phyloP scores from a whole-genome alignment of 2,329 filamentous ascomycete species.

The Aspergillus ruber region DNA sequence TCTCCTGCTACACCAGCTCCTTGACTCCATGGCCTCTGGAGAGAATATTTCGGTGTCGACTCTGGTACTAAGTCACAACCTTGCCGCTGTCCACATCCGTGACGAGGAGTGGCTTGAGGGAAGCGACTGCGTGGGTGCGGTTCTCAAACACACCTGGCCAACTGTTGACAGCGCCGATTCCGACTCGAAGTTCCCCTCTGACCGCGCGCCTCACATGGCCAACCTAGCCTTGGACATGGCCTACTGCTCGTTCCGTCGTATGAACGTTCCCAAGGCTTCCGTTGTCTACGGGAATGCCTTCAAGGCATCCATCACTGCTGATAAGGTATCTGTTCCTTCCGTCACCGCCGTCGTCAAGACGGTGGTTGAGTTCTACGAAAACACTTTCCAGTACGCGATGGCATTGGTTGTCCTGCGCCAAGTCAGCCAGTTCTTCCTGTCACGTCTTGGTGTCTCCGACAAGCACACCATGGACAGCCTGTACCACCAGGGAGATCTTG shows the following conservation, averaged over 20 bases:
- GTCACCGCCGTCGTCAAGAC: constrained; percentile 28
- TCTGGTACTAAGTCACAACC: constrained; percentile 25
- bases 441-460: constrained; percentile 31
- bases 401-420: constrained; percentile 24
- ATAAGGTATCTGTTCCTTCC: constrained; percentile 25
- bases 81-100: constrained; percentile 24
- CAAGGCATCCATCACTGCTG: constrained; percentile 24
- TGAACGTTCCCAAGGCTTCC: constrained; percentile 24
- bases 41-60: constrained; percentile 18
- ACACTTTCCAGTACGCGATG: constrained; percentile 30
- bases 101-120: constrained; percentile 26
- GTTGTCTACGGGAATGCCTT: constrained; percentile 30
- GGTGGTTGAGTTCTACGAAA: constrained; percentile 32
- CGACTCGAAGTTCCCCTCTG: constrained; percentile 22
- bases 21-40: constrained; percentile 26
- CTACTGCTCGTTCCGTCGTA: constrained; percentile 28
- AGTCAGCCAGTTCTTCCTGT: constrained; percentile 26
- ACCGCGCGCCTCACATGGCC: constrained; percentile 25
- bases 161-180: constrained; percentile 23
- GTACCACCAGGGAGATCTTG: constrained; percentile 43
- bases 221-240: constrained; percentile 27
- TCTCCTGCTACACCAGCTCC: constrained; percentile 23
- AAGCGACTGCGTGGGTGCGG: constrained; percentile 21
- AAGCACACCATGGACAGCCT: constrained; percentile 43
- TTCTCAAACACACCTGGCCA: constrained; percentile 28